These are phyloP conservation scores for Clitocybe nebularis DNA, from an alignment of 1,284 basidiomycete genomes.

Conservation along the genomic window DNA sequence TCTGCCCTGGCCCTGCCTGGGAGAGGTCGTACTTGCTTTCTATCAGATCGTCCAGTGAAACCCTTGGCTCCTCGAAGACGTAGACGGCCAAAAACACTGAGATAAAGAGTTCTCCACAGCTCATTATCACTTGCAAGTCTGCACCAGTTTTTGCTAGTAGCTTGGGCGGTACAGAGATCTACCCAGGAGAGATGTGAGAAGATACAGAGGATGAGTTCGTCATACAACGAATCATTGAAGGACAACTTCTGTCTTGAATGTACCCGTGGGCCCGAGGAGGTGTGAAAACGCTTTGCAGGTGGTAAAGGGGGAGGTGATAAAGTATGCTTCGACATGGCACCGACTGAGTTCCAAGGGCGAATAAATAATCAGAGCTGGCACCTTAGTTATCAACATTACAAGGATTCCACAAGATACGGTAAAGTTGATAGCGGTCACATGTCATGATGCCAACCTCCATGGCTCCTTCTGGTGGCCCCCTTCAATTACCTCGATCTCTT, in stretches of 20 bases:
- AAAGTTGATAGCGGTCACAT: no score
- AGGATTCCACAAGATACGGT: no score
- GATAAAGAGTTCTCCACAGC: conserved; percentile 44
- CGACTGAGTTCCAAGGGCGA: no score
- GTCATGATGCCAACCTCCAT: conserved; percentile 33
- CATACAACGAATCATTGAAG: conserved; percentile 61
- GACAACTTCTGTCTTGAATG: conserved; percentile 13
- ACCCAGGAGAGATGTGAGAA: conserved; percentile 64
- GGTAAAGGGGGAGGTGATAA: conserved; percentile 49
- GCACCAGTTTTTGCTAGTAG: conserved; percentile 62
- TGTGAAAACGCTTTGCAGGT: conserved; percentile 54
- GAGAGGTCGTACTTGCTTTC: conserved; percentile 54
- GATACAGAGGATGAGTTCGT: conserved; percentile 70
- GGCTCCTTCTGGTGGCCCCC: conserved; percentile 63
- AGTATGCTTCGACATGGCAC: conserved; percentile 54
- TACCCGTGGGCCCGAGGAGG: conserved; percentile 11
- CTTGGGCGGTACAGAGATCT: conserved; percentile 64
- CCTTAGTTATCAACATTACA: no score
- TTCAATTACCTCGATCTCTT: conserved; percentile 53
- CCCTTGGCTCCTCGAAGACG: conserved; percentile 65
- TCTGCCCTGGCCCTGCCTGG: conserved; percentile 42
- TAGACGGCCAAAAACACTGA: conserved; percentile 58
- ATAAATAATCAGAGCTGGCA: no score
- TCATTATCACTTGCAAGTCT: conserved; percentile 56
- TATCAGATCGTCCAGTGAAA: conserved; percentile 50